A percentile compares a stretch with the other conserved stretches of the same genome.
Evolutionary conservation across 305 asterid genomes (phyloP).

Genomic region (Fraxinus platypoda): DNA sequence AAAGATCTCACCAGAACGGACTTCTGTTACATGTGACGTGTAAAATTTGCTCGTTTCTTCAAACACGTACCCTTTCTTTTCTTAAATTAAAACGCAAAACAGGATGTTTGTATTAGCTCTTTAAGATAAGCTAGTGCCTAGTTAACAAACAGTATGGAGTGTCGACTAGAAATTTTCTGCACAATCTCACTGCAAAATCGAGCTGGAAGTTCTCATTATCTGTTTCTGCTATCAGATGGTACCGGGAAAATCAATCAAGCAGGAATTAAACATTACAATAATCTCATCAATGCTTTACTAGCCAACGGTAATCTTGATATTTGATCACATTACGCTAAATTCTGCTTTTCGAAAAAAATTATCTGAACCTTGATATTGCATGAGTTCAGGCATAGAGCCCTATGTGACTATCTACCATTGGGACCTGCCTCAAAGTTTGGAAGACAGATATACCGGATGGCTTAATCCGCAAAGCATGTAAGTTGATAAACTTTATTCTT

Average conservation of each 20-base stretch:
- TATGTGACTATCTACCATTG: conserved; percentile 77
- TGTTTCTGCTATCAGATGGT: conserved; percentile 46
- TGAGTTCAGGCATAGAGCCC: conserved; percentile 60
- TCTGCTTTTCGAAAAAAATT: neutral
- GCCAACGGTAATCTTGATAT: conserved; percentile 51
- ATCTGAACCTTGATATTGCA: neutral
- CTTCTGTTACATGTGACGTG: neutral
- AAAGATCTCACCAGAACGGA: neutral
- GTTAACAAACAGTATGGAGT: too few species aligned
- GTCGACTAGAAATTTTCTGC: too few species aligned
- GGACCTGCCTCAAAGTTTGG: conserved; percentile 78
- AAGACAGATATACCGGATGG: conserved; percentile 65
- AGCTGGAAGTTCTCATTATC: neutral
- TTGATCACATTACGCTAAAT: neutral
- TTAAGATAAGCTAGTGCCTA: too few species aligned
- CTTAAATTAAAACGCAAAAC: neutral
- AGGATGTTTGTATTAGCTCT: too few species aligned
- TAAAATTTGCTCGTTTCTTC: too few species aligned
- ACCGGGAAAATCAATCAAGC: conserved; percentile 73
- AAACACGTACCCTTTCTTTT: neutral
- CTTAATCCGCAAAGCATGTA: conserved; percentile 57
- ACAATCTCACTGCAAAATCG: too few species aligned
- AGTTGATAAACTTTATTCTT: neutral
- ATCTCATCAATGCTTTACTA: conserved; percentile 62
- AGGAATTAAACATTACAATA: conserved; percentile 81